Evolutionary conservation across 305 asterid genomes (phyloP).

Genomic region (Solanum aculeatissimum): DNA sequence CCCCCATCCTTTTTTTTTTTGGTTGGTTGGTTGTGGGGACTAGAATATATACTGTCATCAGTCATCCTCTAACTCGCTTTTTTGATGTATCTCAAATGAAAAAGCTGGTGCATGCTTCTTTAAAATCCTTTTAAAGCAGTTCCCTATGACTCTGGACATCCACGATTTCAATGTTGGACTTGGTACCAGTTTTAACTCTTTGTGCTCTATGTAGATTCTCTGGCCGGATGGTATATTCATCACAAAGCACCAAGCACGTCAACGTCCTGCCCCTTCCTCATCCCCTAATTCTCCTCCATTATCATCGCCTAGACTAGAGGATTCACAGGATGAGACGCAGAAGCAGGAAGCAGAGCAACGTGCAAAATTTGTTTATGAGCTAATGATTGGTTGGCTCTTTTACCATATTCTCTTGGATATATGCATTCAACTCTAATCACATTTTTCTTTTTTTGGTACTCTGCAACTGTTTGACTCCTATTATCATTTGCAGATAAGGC

Average conservation of each 20-base stretch:
- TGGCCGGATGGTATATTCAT: slow-evolving; percentile 97
- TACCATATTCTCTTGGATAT: not conserved
- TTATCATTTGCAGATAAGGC: slow-evolving; percentile 61
- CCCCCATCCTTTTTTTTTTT: not conserved
- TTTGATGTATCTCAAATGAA: not conserved
- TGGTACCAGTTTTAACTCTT: not conserved
- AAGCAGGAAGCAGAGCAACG: slow-evolving; percentile 69
- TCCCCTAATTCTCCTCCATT: slow-evolving; percentile 24
- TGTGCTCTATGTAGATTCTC: slow-evolving; percentile 44
- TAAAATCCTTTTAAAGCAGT: not conserved
- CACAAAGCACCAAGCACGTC: slow-evolving; percentile 84
- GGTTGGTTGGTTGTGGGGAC: not conserved
- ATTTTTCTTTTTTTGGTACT: not conserved
- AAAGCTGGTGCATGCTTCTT: not conserved
- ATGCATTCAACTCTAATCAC: not conserved
- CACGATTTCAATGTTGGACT: not conserved
- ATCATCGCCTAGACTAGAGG: slow-evolving; percentile 43
- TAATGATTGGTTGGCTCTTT: slow-evolving; percentile 61
- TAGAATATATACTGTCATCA: not conserved
- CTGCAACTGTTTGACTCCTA: not conserved
- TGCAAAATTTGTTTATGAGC: slow-evolving; percentile 43
- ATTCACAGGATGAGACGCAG: slow-evolving; percentile 49
- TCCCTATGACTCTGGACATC: not conserved
- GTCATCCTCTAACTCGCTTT: not conserved
- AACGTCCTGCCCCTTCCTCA: slow-evolving; percentile 40